Evolutionary conservation across 768 basidiomycete genomes (phyloP).

Genomic region (Leucosporidium creatinivorum): DNA sequence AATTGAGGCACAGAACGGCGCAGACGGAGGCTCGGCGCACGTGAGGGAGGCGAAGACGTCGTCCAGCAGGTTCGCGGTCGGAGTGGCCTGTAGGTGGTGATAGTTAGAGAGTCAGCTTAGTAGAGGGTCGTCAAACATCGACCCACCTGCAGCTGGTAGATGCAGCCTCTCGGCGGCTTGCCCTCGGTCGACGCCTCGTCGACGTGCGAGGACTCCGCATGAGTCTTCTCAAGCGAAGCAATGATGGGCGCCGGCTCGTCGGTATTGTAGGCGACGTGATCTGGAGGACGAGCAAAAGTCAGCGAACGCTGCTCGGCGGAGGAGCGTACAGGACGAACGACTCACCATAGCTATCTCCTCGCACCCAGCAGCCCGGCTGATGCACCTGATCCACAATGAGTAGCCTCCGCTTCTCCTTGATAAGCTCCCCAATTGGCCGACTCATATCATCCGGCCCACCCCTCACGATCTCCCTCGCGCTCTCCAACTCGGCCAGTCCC

Average conservation of each 20-base stretch:
- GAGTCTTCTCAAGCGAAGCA: neutral
- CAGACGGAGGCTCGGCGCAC: neutral
- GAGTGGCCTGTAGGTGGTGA: neutral
- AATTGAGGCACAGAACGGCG: too few species aligned
- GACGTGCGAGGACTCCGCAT: neutral
- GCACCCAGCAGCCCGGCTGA: neutral
- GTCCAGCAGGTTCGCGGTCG: neutral
- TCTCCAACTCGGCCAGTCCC: too few species aligned
- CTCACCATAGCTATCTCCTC: neutral
- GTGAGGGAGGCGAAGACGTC: conserved; percentile 5
- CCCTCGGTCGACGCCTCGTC: neutral
- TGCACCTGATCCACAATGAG: neutral
- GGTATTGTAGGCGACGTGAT: conserved; percentile 2
- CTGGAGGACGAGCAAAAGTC: neutral
- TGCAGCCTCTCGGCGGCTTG: neutral
- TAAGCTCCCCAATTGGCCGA: neutral
- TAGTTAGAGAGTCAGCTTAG: too few species aligned
- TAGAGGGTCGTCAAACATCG: too few species aligned
- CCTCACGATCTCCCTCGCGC: too few species aligned
- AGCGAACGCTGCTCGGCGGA: too few species aligned
- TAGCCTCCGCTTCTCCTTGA: neutral
- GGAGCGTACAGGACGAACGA: too few species aligned
- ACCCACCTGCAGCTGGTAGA: conserved; percentile 2
- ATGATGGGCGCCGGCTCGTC: neutral
- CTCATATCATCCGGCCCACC: neutral